These are phyloP conservation scores for Laburnicola sp. DNA, from an alignment of 2,329 filamentous ascomycete genomes.

Conservation along the genomic window DNA sequence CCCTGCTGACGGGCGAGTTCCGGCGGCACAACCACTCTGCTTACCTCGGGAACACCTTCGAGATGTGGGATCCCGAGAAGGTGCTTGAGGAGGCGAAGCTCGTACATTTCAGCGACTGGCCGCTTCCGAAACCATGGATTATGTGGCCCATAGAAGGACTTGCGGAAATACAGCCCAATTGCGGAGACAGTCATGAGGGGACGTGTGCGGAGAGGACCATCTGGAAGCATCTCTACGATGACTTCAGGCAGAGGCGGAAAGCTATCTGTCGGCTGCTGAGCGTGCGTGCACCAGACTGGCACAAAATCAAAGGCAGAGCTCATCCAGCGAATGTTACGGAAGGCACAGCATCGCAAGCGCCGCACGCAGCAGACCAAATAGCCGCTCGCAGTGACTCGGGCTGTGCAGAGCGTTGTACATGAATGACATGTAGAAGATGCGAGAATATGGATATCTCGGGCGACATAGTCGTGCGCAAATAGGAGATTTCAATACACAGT, in stretches of 20 bases:
- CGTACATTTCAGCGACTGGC: slow-evolving; percentile 73
- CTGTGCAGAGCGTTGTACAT: slow-evolving; percentile 8
- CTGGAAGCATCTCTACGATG: slow-evolving; percentile 52
- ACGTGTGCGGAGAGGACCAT: slow-evolving; percentile 46
- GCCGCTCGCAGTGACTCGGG: background rate
- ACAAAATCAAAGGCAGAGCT: slow-evolving; percentile 27
- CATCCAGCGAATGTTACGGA: slow-evolving; percentile 25
- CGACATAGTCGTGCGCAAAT: too few species aligned
- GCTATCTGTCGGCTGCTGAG: slow-evolving; percentile 47
- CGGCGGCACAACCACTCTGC: slow-evolving; percentile 55
- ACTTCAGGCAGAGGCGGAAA: slow-evolving; percentile 48
- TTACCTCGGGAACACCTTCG: slow-evolving; percentile 57
- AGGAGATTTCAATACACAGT: too few species aligned
- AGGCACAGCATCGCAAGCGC: slow-evolving; percentile 27
- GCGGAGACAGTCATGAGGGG: slow-evolving; percentile 36
- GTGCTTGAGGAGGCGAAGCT: slow-evolving; percentile 64
- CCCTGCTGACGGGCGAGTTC: slow-evolving; percentile 66
- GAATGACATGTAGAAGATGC: background rate
- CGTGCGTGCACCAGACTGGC: slow-evolving; percentile 46
- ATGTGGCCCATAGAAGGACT: slow-evolving; percentile 49
- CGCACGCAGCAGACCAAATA: slow-evolving; percentile 16
- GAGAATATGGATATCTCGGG: background rate
- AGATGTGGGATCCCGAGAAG: slow-evolving; percentile 62
- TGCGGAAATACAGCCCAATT: slow-evolving; percentile 52
- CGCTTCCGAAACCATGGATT: slow-evolving; percentile 67